Base-by-base conservation (phyloP, 1,139 yeast species). In the Diutina sp. region DNA sequence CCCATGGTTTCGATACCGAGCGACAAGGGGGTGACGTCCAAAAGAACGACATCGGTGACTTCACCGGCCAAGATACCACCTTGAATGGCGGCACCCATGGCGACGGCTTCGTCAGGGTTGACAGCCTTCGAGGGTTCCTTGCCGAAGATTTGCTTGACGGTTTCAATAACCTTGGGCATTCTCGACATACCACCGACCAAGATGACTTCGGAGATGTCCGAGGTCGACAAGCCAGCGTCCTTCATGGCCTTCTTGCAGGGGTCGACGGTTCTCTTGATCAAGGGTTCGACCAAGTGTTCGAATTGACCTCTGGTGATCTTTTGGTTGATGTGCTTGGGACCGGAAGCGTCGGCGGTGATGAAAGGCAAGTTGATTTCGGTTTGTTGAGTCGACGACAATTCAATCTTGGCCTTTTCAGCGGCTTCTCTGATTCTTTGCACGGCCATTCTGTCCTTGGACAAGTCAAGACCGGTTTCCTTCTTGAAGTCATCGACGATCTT, bases 111-210 rank as follows among this genome's bases (percentile, higher is more conserved):
- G 75, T 93, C 99, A 67, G 99, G 99, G 87, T 93, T 95, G 71
- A 93, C 98, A 65, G 97, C 91, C 84, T 93, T 95, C 64, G 96
- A 89, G 69, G 99, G 97, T 70, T 93, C 97, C 76, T 84, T 89
- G 72, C 95, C 95, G 75, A 93, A 93, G 67, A 93, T 80, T 63
- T 82, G 74, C 80, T 90, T 91, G 72, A 93, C 99, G 67, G 98
- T 91, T 72, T 90, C 97, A 63, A 90, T 80, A 71, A 93, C 98
- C 86, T 93, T 95, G 77, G 99, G 99, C 99, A 93, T 93, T 82
- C 99, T 90, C 62, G 98, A 87, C 99, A 91, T 93, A 85, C 99
- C 99, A 83, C 99, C 99, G 66, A 93, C 99, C 65, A 93, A 82
- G 70, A 93, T 87, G 66, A 93, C 98, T 77, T 93, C 99, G 66